These are phyloP conservation scores for Saccharomycopsis javanensis DNA, from an alignment of 805 yeast species.

Conservation along the genomic window DNA sequence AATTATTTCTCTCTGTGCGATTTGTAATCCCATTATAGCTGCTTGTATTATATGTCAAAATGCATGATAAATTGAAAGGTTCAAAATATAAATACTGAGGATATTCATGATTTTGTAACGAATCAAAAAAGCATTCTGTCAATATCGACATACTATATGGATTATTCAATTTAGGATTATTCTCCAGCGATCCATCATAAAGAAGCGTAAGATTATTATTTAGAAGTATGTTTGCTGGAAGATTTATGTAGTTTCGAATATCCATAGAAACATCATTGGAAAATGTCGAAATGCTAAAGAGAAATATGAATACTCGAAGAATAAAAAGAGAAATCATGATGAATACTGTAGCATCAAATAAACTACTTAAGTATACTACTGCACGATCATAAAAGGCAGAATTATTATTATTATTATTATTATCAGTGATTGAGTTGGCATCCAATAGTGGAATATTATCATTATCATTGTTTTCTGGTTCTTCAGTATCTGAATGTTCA, in stretches of 20 bases:
- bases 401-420: not conserved
- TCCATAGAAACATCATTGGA: conserved; percentile 13
- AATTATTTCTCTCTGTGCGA: not conserved
- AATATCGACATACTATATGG: not conserved
- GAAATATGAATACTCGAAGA: not conserved
- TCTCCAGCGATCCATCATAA: not conserved
- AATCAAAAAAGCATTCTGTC: not conserved
- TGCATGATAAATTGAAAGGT: not conserved
- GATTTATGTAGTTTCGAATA: conserved; percentile 8
- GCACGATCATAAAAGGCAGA: not conserved
- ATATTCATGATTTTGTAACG: not conserved
- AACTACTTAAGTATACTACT: not conserved
- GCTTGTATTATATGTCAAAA: not conserved
- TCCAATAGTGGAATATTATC: not conserved
- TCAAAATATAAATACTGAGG: not conserved
- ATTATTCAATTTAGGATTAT: not conserved
- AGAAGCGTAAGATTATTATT: not conserved
- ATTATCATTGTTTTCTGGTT: not conserved
- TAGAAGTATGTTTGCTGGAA: conserved; percentile 6
- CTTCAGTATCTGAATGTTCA: not conserved
- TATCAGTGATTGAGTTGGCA: not conserved
- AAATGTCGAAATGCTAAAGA: conserved; percentile 6
- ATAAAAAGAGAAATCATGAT: not conserved
- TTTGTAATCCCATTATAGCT: not conserved
- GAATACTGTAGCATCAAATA: not conserved